These are phyloP conservation scores for Fusarium pseudoanthophilum DNA, from an alignment of 2,329 filamentous ascomycete genomes.

Conservation along the genomic window DNA sequence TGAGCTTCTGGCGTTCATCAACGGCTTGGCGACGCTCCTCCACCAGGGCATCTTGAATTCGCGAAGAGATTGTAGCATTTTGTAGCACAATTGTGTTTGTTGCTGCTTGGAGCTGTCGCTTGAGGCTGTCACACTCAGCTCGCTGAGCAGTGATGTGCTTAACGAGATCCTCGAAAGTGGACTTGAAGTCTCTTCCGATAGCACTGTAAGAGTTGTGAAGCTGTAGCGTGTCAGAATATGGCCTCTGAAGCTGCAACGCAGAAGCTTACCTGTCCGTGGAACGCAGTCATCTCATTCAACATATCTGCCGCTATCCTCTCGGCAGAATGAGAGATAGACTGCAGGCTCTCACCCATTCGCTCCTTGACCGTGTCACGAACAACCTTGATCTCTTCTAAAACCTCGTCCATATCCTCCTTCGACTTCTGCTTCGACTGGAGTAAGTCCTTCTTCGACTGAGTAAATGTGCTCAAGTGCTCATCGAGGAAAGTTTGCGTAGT, in stretches of 20 bases:
- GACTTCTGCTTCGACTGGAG: constrained; percentile 74
- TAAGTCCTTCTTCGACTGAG: constrained; percentile 74
- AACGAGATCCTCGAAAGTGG: constrained; percentile 83
- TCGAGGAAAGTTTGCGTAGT: constrained; percentile 77
- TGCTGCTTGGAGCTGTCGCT: constrained; percentile 76
- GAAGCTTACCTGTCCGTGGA: constrained; percentile 72
- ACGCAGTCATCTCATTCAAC: constrained; percentile 83
- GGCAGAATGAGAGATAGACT: constrained; percentile 83
- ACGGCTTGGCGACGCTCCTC: constrained; percentile 80
- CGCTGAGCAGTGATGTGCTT: constrained; percentile 81
- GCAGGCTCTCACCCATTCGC: constrained; percentile 84
- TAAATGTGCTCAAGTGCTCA: constrained; percentile 74
- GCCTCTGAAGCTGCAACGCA: too few relatives aligned
- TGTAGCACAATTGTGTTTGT: constrained; percentile 75
- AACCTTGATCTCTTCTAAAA: constrained; percentile 91
- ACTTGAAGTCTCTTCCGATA: constrained; percentile 87
- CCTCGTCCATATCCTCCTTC: constrained; percentile 87
- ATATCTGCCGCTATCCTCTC: constrained; percentile 92
- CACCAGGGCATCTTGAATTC: constrained; percentile 75
- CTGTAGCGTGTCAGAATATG: constrained; percentile 51
- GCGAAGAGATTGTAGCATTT: constrained; percentile 72
- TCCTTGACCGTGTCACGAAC: constrained; percentile 88
- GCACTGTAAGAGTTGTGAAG: constrained; percentile 86
- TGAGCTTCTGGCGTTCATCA: constrained; percentile 77
- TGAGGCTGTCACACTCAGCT: constrained; percentile 77